phyloP scores from a whole-genome alignment of 2,329 filamentous ascomycete species.

The Curvularia spicifera region DNA sequence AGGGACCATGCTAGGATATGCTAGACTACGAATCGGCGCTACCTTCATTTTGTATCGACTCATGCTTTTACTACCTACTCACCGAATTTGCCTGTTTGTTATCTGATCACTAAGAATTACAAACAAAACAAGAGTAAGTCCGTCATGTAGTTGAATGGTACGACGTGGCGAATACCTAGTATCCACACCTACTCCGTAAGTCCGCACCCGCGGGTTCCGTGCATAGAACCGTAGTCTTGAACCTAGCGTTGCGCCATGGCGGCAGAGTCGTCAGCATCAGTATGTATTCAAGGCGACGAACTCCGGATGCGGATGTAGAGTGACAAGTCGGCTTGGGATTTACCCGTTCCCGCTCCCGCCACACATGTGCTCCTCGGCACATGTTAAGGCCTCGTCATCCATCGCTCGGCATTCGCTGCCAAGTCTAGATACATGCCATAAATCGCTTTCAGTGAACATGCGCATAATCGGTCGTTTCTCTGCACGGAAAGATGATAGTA shows the following conservation, averaged over 20 bases:
- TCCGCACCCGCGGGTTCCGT: neutral
- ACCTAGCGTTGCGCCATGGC: neutral
- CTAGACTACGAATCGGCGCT: neutral
- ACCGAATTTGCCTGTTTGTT: neutral
- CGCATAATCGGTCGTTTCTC: neutral
- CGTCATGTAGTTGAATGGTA: neutral
- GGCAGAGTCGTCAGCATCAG: neutral
- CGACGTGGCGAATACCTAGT: neutral
- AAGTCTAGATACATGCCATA: neutral
- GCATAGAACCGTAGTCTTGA: neutral
- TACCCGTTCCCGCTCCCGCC: conserved; percentile 8
- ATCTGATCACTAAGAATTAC: neutral
- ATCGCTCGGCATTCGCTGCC: neutral
- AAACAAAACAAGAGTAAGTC: neutral
- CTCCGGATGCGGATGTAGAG: neutral
- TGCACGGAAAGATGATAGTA: neutral
- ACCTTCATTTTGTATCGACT: neutral
- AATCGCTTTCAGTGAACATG: neutral
- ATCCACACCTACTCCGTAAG: no score
- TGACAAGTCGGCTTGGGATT: conserved; percentile 2
- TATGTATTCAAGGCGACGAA: neutral
- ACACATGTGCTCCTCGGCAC: neutral
- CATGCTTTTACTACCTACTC: no score
- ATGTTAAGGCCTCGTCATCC: neutral
- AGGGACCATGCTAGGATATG: no score